These are phyloP conservation scores for Saccharomyces eubayanus DNA, from an alignment of 805 yeast species.

Conservation along the genomic window DNA sequence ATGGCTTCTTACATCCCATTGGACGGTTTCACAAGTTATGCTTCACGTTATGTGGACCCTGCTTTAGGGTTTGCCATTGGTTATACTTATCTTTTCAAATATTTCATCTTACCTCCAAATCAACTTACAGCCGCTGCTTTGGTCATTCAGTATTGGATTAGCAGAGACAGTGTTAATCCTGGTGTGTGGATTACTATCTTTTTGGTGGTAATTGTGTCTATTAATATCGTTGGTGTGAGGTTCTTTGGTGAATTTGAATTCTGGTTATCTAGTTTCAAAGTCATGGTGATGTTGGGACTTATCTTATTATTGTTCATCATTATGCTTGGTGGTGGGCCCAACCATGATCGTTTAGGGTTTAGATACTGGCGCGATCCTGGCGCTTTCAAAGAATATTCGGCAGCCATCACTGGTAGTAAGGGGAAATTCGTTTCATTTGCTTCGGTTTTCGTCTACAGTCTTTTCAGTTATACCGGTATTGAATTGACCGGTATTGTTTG, in stretches of 20 bases:
- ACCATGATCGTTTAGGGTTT: conserved; percentile 64
- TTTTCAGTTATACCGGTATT: conserved; percentile 64
- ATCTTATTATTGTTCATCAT: conserved; percentile 55
- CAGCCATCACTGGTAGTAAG: conserved; percentile 33
- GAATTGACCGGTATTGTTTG: conserved; percentile 66
- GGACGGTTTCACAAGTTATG: conserved; percentile 59
- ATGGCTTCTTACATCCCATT: conserved; percentile 60
- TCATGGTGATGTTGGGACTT: conserved; percentile 56
- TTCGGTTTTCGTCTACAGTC: conserved; percentile 56
- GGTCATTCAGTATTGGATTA: conserved; percentile 39
- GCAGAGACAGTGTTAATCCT: conserved; percentile 33
- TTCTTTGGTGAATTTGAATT: conserved; percentile 42
- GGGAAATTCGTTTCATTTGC: conserved; percentile 57
- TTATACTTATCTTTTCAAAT: conserved; percentile 37
- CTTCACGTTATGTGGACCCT: conserved; percentile 41
- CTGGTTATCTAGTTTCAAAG: conserved; percentile 53
- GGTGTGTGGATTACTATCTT: conserved; percentile 42
- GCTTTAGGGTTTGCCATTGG: conserved; percentile 42
- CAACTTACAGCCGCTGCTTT: conserved; percentile 43
- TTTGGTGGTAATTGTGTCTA: conserved; percentile 30
- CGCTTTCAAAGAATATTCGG: conserved; percentile 40
- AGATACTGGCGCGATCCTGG: conserved; percentile 66
- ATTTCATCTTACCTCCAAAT: conserved; percentile 40
- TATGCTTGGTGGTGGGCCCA: conserved; percentile 73
- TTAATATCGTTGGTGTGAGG: conserved; percentile 33